Evolutionary conservation across 169 alveolate genomes (phyloP), one percentile per base, ranked within the genome.

Genomic region (Cryptosporidium sp.): DNA sequence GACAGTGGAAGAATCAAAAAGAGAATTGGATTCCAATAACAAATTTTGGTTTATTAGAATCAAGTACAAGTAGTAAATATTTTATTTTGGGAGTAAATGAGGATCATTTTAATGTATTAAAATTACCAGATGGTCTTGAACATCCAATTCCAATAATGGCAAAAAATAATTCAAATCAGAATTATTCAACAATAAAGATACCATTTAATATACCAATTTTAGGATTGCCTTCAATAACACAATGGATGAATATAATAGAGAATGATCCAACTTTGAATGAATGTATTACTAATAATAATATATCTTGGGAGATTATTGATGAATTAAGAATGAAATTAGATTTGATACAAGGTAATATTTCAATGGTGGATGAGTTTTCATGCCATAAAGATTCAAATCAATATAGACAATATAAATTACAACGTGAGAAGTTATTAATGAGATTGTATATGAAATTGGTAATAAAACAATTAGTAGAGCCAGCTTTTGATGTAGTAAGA

Each of bases 1-100:
- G 68, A 21, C 89, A 80, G 8, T 80, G 89, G 89, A 80, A 60
- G 31, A 80, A 80, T 42, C 73, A 80, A 51, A 80, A 65, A 37
- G 89, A 80, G 52, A 73, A 9, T 53, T 80, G 89, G 89, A 39
- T 80, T 26, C 89, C 89, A 35, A 23, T 51, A 8, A 80, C 89
- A 3, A 80, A 80, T 62, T 80, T 80, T 80, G 75, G 75, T 44
- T 26, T 33, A 42, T 37, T 80, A 18, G 80, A 80, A 33, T 53
- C 68, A n/a, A 80, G 42, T 29, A n/a, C 68, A 26, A 35, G 61
- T n/a, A 23, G 60, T n/a, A 80, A 65, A 48, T 80, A 60, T 45
- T 80, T 62, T 65, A 80, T 80, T 26, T 44, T 80, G 18, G 56
- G 73, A 26, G 26, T 80, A 42, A 58, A 65, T 9, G 75, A 80